Base-by-base conservation (phyloP, 768 basidiomycete genomes). In the Lactarius pseudohatsudake region DNA sequence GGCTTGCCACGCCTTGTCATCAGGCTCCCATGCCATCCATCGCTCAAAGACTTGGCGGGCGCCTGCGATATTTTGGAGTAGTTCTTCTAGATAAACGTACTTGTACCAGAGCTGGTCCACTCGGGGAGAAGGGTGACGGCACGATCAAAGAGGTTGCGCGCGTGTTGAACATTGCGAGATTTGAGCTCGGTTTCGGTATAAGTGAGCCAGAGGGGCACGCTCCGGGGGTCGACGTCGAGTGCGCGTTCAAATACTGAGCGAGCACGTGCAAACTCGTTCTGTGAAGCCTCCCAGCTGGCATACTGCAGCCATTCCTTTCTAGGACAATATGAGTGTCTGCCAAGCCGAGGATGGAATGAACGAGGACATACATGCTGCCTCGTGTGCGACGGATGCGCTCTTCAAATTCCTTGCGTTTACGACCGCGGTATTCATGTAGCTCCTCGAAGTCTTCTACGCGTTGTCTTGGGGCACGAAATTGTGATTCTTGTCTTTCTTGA, bases 1-100 rank as follows among this genome's bases (percentile, higher is more conserved):
- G n/a, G 94, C 94, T 75, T 95, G 92, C 96, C 96, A 99, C 3
- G 96, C 95, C 81, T 98, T 98, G 85, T 98, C 97, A 72, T 98
- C 96, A 0, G 97, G 97, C 75, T 98, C 97, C 97, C 97, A 98
- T 70, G 93, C 86, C 94, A 98, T 96, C 97, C 97, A 99, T 56
- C 97, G 86, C 77, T 99, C 97, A 69, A 98, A 99, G 63, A 98
- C 94, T 75, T 98, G 96, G 10, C 97, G 88, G 1, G 96, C 95
- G 45, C 97, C 97, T 1, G 96, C 87, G 38, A 99, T 89, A 74
- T 99, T 98, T 72, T 96, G 91, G 15, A 99, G 84, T 3, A 99
- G 85, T 75, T 99, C 97, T 75, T 99, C 97, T 62, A 99, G 86
- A 77, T 97, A 98, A 66, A 99, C 96, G 64, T 98, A 99, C 77